These are phyloP conservation scores for Ustilago shanxiensis DNA, from an alignment of 1,284 basidiomycete species.

Conservation along the genomic window DNA sequence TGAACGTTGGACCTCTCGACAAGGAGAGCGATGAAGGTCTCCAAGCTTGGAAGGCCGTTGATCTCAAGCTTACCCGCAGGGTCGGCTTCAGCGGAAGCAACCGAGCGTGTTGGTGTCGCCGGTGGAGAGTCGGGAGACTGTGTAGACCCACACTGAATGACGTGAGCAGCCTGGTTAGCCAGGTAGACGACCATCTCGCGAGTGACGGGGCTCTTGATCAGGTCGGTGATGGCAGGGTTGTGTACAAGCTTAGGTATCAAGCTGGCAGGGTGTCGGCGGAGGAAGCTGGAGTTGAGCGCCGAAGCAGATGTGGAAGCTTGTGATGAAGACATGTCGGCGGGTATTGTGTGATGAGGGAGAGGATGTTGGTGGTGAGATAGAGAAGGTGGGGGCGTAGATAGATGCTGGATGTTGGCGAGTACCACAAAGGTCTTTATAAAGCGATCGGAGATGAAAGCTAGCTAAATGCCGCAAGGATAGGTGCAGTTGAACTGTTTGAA, in stretches of 20 bases:
- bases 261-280: constrained; percentile 67
- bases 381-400: constrained; percentile 3
- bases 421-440: constrained; percentile 24
- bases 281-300: constrained; percentile 52
- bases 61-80: constrained; percentile 70
- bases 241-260: constrained; percentile 67
- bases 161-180: constrained; percentile 67
- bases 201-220: constrained; percentile 67
- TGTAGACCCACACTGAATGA: constrained; percentile 66
- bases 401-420: constrained; percentile 9
- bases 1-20: constrained; percentile 90
- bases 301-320: constrained; percentile 51
- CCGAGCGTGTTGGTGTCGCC: constrained; percentile 59
- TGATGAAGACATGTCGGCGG: constrained; percentile 43
- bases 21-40: constrained; percentile 88
- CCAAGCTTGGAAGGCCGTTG: constrained; percentile 78
- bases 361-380: neutral
- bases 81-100: constrained; percentile 60
- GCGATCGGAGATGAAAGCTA: constrained; percentile 43
- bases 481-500: constrained; percentile 20
- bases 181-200: constrained; percentile 69
- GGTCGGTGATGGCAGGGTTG: constrained; percentile 68
- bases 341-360: constrained; percentile 5
- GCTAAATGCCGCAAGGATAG: constrained; percentile 20
- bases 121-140: constrained; percentile 58